These are phyloP conservation scores for Uronychia binucleata DNA, from an alignment of 73 alveolate species.

Conservation along the genomic window DNA sequence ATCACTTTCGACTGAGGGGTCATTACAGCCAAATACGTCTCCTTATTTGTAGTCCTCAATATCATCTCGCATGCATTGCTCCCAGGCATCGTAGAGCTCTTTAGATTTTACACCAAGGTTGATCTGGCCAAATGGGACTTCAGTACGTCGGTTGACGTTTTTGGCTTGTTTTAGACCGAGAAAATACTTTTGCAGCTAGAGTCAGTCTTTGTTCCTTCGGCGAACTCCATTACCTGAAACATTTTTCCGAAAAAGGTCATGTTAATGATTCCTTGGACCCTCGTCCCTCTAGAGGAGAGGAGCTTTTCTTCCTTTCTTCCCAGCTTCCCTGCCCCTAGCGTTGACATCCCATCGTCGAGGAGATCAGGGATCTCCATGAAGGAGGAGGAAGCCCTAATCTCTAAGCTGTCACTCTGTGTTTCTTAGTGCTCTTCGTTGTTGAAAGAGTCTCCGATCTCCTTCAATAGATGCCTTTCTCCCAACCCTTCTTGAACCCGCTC, in stretches of 20 bases:
- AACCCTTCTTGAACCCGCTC: slow-evolving; percentile 49
- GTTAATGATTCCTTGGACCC: background rate
- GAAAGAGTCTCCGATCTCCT: background rate
- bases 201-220: background rate
- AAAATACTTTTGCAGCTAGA: background rate
- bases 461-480: slow-evolving; percentile 5
- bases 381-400: background rate
- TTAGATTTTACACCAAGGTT: background rate
- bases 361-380: background rate
- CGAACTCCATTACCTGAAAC: background rate
- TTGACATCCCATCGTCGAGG: background rate
- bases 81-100: background rate
- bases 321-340: background rate
- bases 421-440: background rate
- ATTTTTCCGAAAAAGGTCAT: background rate
- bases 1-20: background rate
- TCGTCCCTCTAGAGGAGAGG: background rate
- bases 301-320: background rate
- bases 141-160: background rate
- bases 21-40: background rate
- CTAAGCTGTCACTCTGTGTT: background rate
- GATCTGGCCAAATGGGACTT: background rate
- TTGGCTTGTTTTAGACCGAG: background rate
- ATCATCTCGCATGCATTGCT: background rate
- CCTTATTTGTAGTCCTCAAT: background rate